A percentile compares a stretch with the other conserved stretches of the same genome.
These are phyloP conservation scores for Mycosphaerelloides madeirae DNA, from an alignment of 2,329 filamentous ascomycete species.

Conservation along the genomic window DNA sequence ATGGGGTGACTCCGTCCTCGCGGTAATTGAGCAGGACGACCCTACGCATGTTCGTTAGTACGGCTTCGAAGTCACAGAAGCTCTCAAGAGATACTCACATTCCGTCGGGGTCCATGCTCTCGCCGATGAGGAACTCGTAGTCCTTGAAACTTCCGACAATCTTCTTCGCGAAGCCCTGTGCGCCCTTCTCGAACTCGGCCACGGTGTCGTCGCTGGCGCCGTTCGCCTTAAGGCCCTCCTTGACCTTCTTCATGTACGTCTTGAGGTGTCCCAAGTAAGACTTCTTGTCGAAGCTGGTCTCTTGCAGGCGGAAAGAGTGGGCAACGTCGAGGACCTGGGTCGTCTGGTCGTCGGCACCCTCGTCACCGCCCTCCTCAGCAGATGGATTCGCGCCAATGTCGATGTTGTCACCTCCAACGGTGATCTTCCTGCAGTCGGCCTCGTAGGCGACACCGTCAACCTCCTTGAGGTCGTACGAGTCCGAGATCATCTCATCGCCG, in stretches of 20 bases:
- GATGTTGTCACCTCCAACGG: constrained; percentile 62
- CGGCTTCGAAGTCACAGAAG: not conserved
- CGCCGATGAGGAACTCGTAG: constrained; percentile 89
- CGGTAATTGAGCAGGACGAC: constrained; percentile 95
- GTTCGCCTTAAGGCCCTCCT: constrained; percentile 61
- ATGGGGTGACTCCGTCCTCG: constrained; percentile 90
- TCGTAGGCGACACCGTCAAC: constrained; percentile 79
- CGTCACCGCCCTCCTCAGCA: constrained; percentile 74
- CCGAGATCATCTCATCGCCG: constrained; percentile 93
- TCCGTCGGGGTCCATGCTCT: constrained; percentile 87
- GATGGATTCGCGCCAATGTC: constrained; percentile 95
- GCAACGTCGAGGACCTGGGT: constrained; percentile 88
- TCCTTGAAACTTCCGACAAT: constrained; percentile 85
- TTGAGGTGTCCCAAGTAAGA: constrained; percentile 78
- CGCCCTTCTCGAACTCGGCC: constrained; percentile 74
- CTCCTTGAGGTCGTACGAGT: constrained; percentile 81
- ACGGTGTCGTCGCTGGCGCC: constrained; percentile 61
- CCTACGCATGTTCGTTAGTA: constrained; percentile 44
- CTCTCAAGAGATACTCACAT: constrained; percentile 61
- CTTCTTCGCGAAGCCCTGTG: constrained; percentile 72
- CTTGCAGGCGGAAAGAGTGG: constrained; percentile 82
- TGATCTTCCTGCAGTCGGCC: constrained; percentile 87
- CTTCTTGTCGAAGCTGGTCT: constrained; percentile 82
- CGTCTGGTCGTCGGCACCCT: constrained; percentile 64
- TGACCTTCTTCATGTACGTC: constrained; percentile 90